These are phyloP conservation scores for Geosmithia putterillii DNA, from an alignment of 2,329 filamentous ascomycete species.

Conservation along the genomic window DNA sequence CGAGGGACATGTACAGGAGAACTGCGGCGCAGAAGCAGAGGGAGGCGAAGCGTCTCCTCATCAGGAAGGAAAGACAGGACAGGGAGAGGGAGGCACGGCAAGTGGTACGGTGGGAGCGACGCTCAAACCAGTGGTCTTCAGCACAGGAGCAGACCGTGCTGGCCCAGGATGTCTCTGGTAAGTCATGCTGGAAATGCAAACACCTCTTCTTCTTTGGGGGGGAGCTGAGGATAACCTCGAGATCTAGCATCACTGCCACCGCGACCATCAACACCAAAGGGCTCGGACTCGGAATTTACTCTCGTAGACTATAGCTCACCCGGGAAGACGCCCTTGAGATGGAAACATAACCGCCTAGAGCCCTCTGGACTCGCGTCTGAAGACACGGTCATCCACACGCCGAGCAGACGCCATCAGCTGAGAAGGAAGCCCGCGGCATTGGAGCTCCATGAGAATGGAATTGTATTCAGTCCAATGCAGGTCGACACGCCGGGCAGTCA, in stretches of 20 bases:
- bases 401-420: slow-evolving; percentile 12
- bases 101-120: slow-evolving; percentile 25
- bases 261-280: background rate
- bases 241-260: too few relatives aligned
- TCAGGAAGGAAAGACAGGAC: slow-evolving; percentile 22
- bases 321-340: background rate
- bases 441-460: slow-evolving; percentile 19
- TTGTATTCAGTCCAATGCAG: slow-evolving; percentile 9
- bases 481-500: background rate
- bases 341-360: background rate
- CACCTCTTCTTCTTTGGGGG: too few relatives aligned
- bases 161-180: background rate
- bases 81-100: slow-evolving; percentile 8
- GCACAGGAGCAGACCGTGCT: slow-evolving; percentile 27
- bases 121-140: slow-evolving; percentile 37
- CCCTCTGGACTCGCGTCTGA: slow-evolving; percentile 1
- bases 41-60: slow-evolving; percentile 19
- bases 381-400: slow-evolving; percentile 24
- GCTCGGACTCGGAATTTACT: slow-evolving; percentile 1
- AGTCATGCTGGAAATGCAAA: background rate
- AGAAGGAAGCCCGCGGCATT: slow-evolving; percentile 7
- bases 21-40: slow-evolving; percentile 33
- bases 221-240: too few relatives aligned
- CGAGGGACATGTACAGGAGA: slow-evolving; percentile 20
- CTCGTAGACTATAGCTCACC: slow-evolving; percentile 6